A percentile compares a stretch with the other conserved stretches of the same genome.
Evolutionary conservation across 2,329 filamentous ascomycete species (phyloP).

Genomic region (Lojkania enalia): DNA sequence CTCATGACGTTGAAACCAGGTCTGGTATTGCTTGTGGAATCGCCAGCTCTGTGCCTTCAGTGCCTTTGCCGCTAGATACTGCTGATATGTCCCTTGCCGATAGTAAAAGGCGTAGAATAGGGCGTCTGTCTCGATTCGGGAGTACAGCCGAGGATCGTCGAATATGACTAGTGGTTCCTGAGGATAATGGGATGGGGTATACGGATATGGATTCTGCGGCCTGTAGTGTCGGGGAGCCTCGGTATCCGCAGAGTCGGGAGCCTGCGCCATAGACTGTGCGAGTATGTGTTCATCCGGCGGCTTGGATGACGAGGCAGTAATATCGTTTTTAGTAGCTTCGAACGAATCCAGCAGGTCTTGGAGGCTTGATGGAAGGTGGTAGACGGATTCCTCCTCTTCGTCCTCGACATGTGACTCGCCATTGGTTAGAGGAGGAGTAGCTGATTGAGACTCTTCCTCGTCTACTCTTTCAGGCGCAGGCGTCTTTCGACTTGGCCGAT

Average conservation of each 20-base stretch:
- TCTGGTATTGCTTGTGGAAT: conserved; percentile 98
- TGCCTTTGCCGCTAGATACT: conserved; percentile 94
- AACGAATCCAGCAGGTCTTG: conserved; percentile 91
- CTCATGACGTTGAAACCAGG: conserved; percentile 98
- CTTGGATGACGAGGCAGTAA: conserved; percentile 61
- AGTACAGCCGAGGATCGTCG: conserved; percentile 86
- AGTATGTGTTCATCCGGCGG: conserved; percentile 73
- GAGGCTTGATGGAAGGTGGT: conserved; percentile 85
- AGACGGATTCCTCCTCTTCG: conserved; percentile 77
- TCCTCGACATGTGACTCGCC: conserved; percentile 57
- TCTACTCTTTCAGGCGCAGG: conserved; percentile 36
- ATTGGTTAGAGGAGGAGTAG: conserved; percentile 52
- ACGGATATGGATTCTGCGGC: conserved; percentile 74
- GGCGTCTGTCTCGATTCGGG: conserved; percentile 89
- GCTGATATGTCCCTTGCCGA: conserved; percentile 92
- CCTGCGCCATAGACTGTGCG: conserved; percentile 70
- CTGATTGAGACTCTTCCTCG: conserved; percentile 41
- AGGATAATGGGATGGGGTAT: conserved; percentile 81
- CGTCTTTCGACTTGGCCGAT: conserved; percentile 28
- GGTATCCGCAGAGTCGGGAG: conserved; percentile 75
- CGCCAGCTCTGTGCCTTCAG: conserved; percentile 98
- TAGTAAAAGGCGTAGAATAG: conserved; percentile 99
- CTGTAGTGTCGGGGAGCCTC: conserved; percentile 83
- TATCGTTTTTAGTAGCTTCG: conserved; percentile 76
- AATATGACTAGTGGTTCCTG: conserved; percentile 91